Evolutionary conservation across 2,329 filamentous ascomycete genomes (phyloP).

Genomic region (Xylariaceae sp.): DNA sequence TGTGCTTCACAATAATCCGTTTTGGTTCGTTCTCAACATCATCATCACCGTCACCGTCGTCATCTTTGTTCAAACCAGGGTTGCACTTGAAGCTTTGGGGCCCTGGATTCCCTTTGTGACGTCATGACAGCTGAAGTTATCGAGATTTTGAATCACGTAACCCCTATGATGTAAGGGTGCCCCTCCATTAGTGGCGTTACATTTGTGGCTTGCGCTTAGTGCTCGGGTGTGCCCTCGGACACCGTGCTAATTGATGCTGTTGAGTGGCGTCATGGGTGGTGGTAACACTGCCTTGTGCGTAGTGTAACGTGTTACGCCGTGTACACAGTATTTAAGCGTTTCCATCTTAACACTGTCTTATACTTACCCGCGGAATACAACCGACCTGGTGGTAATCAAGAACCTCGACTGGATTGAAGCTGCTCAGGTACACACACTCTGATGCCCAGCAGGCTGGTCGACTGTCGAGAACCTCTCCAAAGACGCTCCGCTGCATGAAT

Average conservation of each 20-base stretch:
- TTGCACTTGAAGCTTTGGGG: neutral
- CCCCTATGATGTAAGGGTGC: neutral
- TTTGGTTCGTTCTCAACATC: neutral
- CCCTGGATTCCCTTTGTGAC: slow-evolving; percentile 3
- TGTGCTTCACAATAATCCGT: neutral
- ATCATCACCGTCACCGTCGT: neutral
- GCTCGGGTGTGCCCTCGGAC: neutral
- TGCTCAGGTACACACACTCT: neutral
- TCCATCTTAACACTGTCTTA: neutral
- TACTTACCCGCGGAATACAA: neutral
- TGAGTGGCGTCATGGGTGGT: neutral
- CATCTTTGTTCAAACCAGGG: neutral
- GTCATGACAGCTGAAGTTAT: slow-evolving; percentile 2
- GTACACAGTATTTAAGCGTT: neutral
- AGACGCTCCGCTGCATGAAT: neutral
- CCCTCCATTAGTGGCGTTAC: slow-evolving; percentile 5
- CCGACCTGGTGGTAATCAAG: neutral
- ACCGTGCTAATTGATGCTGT: neutral
- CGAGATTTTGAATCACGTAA: neutral
- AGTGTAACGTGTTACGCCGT: neutral
- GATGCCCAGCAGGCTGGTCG: neutral
- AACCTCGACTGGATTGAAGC: neutral
- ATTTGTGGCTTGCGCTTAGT: neutral
- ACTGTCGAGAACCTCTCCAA: neutral
- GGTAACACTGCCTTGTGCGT: neutral